Conservation (phyloP, 495 filamentous ascomycete genomes). For the Bacidia gigantensis region DNA sequence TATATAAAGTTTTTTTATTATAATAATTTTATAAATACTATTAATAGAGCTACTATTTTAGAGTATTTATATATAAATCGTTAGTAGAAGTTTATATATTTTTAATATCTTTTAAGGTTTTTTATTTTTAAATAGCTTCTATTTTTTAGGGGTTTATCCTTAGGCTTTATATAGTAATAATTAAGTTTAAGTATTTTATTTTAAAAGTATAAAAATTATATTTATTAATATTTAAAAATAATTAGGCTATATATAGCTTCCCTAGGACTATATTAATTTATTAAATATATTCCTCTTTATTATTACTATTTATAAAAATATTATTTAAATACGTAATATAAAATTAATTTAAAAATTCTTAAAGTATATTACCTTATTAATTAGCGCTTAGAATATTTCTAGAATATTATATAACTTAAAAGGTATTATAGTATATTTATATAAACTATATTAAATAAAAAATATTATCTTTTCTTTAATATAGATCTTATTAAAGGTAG, state of each 20-base stretch:
- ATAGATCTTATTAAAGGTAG: neutral
- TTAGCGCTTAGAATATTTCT: neutral
- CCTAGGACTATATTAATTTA: neutral
- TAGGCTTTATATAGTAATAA: neutral
- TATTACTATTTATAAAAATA: neutral
- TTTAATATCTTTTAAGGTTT: neutral
- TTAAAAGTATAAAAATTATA: neutral
- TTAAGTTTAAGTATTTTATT: constrained; percentile 2
- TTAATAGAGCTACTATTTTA: neutral
- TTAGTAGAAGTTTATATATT: neutral
- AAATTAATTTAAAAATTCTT: neutral
- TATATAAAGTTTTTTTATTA: neutral
- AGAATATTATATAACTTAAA: neutral
- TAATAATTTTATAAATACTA: neutral
- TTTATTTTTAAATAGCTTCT: constrained; percentile 1
- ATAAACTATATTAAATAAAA: neutral
- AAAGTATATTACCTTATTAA: neutral
- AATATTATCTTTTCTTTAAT: neutral
- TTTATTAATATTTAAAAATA: neutral
- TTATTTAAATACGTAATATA: neutral
- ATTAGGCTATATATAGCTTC: neutral
- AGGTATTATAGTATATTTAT: neutral
- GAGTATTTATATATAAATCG: neutral
- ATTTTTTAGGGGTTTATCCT: constrained; percentile 1
- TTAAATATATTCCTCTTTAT: constrained; percentile 1